Conservation (phyloP, 176 grass and related monocot species). For the Musa schizocarpa region DNA sequence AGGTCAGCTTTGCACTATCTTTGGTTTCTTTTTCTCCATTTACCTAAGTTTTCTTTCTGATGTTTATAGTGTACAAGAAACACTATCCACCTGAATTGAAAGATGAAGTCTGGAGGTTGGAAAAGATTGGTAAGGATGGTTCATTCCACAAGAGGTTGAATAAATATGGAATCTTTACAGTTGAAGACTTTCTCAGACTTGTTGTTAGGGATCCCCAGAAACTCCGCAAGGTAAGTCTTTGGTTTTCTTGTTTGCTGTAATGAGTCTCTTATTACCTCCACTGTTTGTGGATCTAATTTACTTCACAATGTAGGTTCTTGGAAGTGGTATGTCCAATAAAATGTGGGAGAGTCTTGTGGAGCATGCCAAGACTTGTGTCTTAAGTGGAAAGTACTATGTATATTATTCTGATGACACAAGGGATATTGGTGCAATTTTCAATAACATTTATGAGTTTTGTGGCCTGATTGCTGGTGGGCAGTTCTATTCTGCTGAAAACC, state of each 20-base stretch:
- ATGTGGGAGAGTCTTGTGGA: conserved; percentile 15
- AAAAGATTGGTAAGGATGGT: conserved; percentile 16
- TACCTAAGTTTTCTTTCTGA: not conserved
- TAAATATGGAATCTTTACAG: conserved; percentile 2
- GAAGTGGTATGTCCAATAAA: conserved; percentile 13
- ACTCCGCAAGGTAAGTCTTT: conserved; percentile 4
- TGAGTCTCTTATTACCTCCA: no score
- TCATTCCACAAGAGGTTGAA: conserved; percentile 12
- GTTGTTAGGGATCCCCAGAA: conserved; percentile 1
- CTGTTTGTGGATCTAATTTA: not conserved
- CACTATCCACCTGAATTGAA: conserved; percentile 6
- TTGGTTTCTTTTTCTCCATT: not conserved
- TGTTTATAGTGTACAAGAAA: conserved; percentile 8
- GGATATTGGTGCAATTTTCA: conserved; percentile 11
- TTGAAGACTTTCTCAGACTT: conserved; percentile 11
- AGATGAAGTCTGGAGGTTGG: conserved; percentile 19
- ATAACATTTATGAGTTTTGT: conserved; percentile 7
- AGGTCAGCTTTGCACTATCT: not conserved
- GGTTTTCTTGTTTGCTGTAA: no score
- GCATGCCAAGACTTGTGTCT: conserved; percentile 4
- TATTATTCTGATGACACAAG: conserved; percentile 10
- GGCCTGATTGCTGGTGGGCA: conserved; percentile 6
- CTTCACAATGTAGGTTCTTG: conserved; percentile 7
- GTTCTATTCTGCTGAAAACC: not conserved
- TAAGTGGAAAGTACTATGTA: conserved; percentile 6